Evolutionary conservation across 495 filamentous ascomycete genomes (phyloP), one percentile per base, ranked within the genome.

Genomic region (Elasticomyces elasticus): DNA sequence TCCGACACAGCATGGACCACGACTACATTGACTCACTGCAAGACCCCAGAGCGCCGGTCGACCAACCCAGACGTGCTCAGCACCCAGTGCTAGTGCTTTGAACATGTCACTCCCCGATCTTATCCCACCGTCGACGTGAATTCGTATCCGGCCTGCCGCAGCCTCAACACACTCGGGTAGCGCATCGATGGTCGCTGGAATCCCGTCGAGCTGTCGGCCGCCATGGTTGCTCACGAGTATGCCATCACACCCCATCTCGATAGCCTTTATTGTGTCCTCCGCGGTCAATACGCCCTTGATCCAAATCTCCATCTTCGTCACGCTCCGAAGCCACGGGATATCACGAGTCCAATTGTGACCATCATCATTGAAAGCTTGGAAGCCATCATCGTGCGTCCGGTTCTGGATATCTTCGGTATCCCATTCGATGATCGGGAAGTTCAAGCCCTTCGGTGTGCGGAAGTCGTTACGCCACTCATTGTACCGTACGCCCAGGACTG

Each of bases 51-150:
- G 58, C 0, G 64, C 60, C 13, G 64, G 59, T 12, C 73, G 70
- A 17, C 66, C 65, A 2, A 73, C 59, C 58, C 65, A 74, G 31
- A 64, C 65, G 35, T 60, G 62, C 26, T 71, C 58, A 0, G 73
- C 73, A 1, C 73, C 73, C 11, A 76, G 51, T 5, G 71, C 71
- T n/a, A 76, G 25, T 0, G 73, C 73, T 47, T 74, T 74, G 64
- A 74, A 73, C 9, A 74, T 64, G 49, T 74, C 71, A 1, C 66
- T 63, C 1, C 72, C 71, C 27, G 58, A 60, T 19, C 71, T 54
- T 22, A 74, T 66, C 1, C 71, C 71, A 2, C 70, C 70, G 52
- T 65, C 64, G 19, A 74, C 45, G 19, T 51, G 47, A 11, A 67
- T 30, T 11, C 43, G 49, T 27, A 69, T 56, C 41, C 56, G 68